Conservation (phyloP, 2,329 filamentous ascomycete genomes). For the Fusarium nanum region DNA sequence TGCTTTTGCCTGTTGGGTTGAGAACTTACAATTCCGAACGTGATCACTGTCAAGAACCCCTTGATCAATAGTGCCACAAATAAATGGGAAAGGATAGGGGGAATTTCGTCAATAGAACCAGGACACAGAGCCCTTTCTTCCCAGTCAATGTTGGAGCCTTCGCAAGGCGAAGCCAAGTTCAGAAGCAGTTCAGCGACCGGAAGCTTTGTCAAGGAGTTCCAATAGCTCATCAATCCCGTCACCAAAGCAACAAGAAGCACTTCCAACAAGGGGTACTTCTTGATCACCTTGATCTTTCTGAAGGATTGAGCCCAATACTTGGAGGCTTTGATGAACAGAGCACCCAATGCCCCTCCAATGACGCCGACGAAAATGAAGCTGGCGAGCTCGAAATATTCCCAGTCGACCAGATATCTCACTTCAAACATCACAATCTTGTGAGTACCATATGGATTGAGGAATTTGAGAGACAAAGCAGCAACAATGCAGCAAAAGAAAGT, state of each 20-base stretch:
- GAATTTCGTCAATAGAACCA: slow-evolving; percentile 77
- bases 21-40: slow-evolving; percentile 81
- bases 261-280: slow-evolving; percentile 85
- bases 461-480: slow-evolving; percentile 90
- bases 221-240: slow-evolving; percentile 88
- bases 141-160: slow-evolving; percentile 72
- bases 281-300: slow-evolving; percentile 82
- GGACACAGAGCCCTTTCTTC: slow-evolving; percentile 83
- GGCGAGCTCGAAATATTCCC: slow-evolving; percentile 91
- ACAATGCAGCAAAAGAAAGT: slow-evolving; percentile 99
- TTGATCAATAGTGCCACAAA: slow-evolving; percentile 88
- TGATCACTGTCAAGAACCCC: slow-evolving; percentile 85
- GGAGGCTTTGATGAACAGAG: slow-evolving; percentile 96
- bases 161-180: slow-evolving; percentile 90
- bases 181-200: slow-evolving; percentile 91
- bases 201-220: slow-evolving; percentile 90
- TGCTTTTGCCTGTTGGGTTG: neutral
- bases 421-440: slow-evolving; percentile 97
- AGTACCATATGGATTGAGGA: slow-evolving; percentile 94
- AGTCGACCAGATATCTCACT: slow-evolving; percentile 89
- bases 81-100: slow-evolving; percentile 77
- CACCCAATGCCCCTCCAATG: slow-evolving; percentile 85
- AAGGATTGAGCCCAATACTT: slow-evolving; percentile 90
- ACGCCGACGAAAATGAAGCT: slow-evolving; percentile 89
- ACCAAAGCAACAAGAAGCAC: slow-evolving; percentile 87